A percentile compares a stretch with the other conserved stretches of the same genome.
These are phyloP conservation scores for Fusarium torulosum DNA, from an alignment of 2,329 filamentous ascomycete genomes.

Conservation along the genomic window DNA sequence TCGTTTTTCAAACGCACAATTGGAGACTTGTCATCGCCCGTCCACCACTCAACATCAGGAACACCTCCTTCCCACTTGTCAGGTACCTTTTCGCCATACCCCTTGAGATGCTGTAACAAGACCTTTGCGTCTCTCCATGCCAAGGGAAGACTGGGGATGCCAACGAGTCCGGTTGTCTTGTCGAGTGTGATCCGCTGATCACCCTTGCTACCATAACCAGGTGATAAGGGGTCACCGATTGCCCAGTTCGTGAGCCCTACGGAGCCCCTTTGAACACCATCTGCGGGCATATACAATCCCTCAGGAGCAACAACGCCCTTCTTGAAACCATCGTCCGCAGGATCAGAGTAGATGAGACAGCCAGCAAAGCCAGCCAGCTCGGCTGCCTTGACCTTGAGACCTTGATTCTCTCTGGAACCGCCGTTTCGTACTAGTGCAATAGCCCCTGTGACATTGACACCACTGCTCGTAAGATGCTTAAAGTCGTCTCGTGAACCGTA, in stretches of 20 bases:
- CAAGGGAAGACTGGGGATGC: constrained; percentile 91
- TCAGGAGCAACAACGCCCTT: constrained; percentile 79
- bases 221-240: constrained; percentile 90
- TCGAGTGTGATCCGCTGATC: constrained; percentile 75
- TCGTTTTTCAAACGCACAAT: constrained; percentile 85
- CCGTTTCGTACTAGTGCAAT: constrained; percentile 88
- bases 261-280: constrained; percentile 84
- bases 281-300: constrained; percentile 82
- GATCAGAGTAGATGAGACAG: constrained; percentile 93
- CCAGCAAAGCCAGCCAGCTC: constrained; percentile 87
- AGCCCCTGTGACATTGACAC: constrained; percentile 79
- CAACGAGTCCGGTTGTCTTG: constrained; percentile 77
- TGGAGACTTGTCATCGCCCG: constrained; percentile 80
- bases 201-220: constrained; percentile 82
- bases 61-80: constrained; percentile 82
- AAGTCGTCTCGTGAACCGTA: constrained; percentile 91
- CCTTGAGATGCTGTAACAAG: constrained; percentile 80
- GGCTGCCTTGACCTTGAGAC: constrained; percentile 89
- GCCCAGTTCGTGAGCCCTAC: constrained; percentile 87
- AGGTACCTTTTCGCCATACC: constrained; percentile 77
- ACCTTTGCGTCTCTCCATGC: constrained; percentile 89
- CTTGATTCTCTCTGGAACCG: constrained; percentile 78
- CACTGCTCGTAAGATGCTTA: constrained; percentile 75
- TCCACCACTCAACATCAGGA: constrained; percentile 86
- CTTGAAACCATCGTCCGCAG: constrained; percentile 83